phyloP scores from a whole-genome alignment of 306 rosid species.

The Hippophae gyantsensis region DNA sequence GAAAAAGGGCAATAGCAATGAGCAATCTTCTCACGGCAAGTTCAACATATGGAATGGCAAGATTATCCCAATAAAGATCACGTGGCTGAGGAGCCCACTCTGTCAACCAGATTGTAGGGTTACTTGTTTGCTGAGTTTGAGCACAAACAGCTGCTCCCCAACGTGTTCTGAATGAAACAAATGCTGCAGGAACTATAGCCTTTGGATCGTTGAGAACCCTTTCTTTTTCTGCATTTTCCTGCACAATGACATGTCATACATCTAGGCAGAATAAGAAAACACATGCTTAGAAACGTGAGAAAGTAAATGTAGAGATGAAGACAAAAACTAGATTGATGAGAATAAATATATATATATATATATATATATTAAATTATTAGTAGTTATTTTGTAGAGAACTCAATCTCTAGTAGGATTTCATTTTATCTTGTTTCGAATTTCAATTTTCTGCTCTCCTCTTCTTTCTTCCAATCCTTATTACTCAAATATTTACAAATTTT shows the following conservation, averaged over 20 bases:
- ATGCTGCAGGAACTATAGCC: constrained; percentile 79
- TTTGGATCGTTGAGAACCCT: constrained; percentile 42
- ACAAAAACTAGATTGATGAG: no score
- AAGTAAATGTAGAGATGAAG: background rate
- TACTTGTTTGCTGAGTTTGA: constrained; percentile 80
- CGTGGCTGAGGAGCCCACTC: constrained; percentile 98
- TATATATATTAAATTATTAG: no score
- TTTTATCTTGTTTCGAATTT: no score
- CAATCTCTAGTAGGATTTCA: no score
- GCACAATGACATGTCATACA: constrained; percentile 25
- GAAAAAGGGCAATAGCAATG: constrained; percentile 39
- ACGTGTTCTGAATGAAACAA: constrained; percentile 78
- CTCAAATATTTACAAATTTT: no score
- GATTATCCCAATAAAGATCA: constrained; percentile 78
- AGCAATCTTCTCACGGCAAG: constrained; percentile 59
- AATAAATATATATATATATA: no score
- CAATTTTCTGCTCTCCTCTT: no score
- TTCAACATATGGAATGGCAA: constrained; percentile 73
- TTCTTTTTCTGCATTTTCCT: constrained; percentile 76
- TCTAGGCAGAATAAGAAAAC: background rate
- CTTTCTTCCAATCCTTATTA: no score
- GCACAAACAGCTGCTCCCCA: constrained; percentile 96
- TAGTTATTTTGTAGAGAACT: no score
- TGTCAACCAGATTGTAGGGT: constrained; percentile 81
- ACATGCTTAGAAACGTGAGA: background rate